Conservation (phyloP, 139 green algal genomes). For the Nannochloris sp. region DNA sequence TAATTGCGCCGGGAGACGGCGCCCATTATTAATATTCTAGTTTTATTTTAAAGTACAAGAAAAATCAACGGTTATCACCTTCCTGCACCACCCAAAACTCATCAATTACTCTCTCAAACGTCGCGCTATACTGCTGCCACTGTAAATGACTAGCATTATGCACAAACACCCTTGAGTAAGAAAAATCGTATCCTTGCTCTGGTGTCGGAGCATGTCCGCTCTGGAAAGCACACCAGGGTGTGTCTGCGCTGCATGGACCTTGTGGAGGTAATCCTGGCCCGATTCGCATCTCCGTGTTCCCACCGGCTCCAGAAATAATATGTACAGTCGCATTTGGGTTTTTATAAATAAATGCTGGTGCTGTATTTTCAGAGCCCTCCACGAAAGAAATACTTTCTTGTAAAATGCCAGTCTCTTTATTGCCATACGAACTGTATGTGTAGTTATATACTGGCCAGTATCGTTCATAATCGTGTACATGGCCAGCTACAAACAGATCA, state of each 20-base stretch:
- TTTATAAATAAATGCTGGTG: background rate
- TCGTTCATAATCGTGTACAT: slow-evolving; percentile 17
- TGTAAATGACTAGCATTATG: slow-evolving; percentile 16
- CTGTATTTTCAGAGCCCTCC: background rate
- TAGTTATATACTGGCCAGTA: slow-evolving; percentile 9
- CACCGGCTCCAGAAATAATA: slow-evolving; percentile 8
- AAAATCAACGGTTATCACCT: background rate
- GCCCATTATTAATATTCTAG: no score
- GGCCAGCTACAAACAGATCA: slow-evolving; percentile 14
- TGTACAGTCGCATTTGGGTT: slow-evolving; percentile 13
- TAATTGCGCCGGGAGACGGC: no score
- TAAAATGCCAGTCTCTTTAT: background rate
- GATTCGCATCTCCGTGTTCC: slow-evolving; percentile 11
- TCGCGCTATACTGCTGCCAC: slow-evolving; percentile 16
- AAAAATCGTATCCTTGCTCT: slow-evolving; percentile 4
- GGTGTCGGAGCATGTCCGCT: background rate
- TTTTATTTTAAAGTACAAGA: no score
- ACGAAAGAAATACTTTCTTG: background rate
- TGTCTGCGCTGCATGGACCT: background rate
- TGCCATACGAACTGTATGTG: background rate
- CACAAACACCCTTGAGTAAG: background rate
- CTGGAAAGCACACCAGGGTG: slow-evolving; percentile 26
- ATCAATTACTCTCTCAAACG: slow-evolving; percentile 2
- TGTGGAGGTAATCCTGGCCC: background rate
- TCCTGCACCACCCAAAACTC: slow-evolving; percentile 15